A percentile compares a stretch with the other conserved stretches of the same genome.
phyloP scores from a whole-genome alignment of 2,329 filamentous ascomycete genomes.

The Diplodia seriata region DNA sequence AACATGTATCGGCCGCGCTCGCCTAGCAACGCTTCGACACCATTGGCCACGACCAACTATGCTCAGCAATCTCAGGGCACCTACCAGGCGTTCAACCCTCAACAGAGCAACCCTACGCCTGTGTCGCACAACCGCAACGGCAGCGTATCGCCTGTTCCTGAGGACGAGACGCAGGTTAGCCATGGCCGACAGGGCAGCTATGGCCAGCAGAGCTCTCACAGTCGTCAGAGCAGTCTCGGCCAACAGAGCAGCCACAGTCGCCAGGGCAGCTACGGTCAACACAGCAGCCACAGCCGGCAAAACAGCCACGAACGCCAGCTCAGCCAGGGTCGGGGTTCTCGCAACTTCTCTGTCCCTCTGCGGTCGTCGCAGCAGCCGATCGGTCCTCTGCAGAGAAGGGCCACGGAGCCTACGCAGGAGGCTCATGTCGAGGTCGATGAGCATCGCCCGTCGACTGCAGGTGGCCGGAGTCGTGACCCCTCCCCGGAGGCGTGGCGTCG shows the following conservation, averaged over 20 bases:
- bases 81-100: slow-evolving; percentile 25
- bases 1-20: slow-evolving; percentile 19
- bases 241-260: not conserved
- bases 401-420: slow-evolving; percentile 18
- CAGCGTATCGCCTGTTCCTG: slow-evolving; percentile 19
- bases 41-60: not conserved
- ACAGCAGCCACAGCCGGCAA: not conserved
- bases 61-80: not conserved
- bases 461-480: slow-evolving; percentile 2
- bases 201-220: not conserved
- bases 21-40: slow-evolving; percentile 13
- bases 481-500: slow-evolving; percentile 17
- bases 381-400: slow-evolving; percentile 9
- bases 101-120: slow-evolving; percentile 13
- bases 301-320: not conserved
- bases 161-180: not conserved
- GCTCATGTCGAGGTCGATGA: not conserved
- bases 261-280: no score
- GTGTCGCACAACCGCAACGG: not conserved
- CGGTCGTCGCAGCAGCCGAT: slow-evolving; percentile 1
- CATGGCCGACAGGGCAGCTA: not conserved
- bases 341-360: slow-evolving; percentile 16
- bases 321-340: not conserved
- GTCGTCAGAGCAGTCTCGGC: not conserved
- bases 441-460: slow-evolving; percentile 16